phyloP scores from a whole-genome alignment of 2,329 filamentous ascomycete genomes.

The Pseudonectria buxi region DNA sequence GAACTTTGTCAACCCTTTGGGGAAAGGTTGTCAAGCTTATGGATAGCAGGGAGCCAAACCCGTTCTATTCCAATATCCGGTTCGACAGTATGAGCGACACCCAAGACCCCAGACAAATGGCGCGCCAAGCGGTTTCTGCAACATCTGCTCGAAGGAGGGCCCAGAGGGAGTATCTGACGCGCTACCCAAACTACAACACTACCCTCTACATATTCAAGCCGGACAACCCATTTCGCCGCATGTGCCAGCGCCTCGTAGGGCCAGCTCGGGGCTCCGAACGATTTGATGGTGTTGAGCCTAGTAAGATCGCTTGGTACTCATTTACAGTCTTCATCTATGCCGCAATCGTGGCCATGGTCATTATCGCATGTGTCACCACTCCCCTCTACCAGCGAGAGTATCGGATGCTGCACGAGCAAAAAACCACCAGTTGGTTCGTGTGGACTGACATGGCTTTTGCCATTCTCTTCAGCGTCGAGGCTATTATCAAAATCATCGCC shows the following conservation, averaged over 20 bases:
- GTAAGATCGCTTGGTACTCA: slow-evolving; percentile 82
- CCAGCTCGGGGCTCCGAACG: slow-evolving; percentile 82
- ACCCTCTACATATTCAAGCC: slow-evolving; percentile 83
- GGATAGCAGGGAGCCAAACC: slow-evolving; percentile 73
- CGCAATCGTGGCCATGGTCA: slow-evolving; percentile 94
- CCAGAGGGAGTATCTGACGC: slow-evolving; percentile 82
- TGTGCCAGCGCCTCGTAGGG: slow-evolving; percentile 86
- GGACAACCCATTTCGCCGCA: slow-evolving; percentile 65
- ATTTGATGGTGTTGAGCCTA: slow-evolving; percentile 83
- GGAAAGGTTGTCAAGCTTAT: slow-evolving; percentile 50
- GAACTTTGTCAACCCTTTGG: slow-evolving; percentile 56
- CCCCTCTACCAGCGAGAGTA: slow-evolving; percentile 90
- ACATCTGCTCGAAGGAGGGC: slow-evolving; percentile 76
- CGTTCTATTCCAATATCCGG: slow-evolving; percentile 75
- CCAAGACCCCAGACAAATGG: slow-evolving; percentile 79
- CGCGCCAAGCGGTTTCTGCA: slow-evolving; percentile 79
- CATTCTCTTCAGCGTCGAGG: slow-evolving; percentile 76
- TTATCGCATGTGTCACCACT: slow-evolving; percentile 89
- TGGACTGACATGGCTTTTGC: slow-evolving; percentile 92
- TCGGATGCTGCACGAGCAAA: slow-evolving; percentile 55
- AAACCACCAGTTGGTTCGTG: slow-evolving; percentile 79
- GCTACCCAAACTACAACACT: slow-evolving; percentile 87
- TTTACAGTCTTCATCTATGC: slow-evolving; percentile 93
- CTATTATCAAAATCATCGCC: slow-evolving; percentile 84
- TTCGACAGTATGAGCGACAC: slow-evolving; percentile 70